A percentile compares a stretch with the other conserved stretches of the same genome.
phyloP scores from a whole-genome alignment of 257 asterid genomes.

The Capsicum chinense region DNA sequence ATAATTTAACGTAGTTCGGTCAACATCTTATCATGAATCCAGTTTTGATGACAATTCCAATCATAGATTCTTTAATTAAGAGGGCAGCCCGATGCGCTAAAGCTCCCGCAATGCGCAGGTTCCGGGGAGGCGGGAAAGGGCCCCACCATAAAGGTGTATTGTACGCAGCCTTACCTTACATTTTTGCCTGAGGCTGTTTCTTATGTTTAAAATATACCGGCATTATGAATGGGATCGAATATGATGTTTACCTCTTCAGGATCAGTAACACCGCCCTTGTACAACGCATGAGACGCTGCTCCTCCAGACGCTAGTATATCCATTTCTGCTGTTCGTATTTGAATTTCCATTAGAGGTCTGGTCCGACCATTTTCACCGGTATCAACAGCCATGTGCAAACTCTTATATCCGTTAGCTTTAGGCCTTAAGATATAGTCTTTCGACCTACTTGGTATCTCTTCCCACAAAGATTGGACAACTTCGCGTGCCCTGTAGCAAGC shows the following conservation, averaged over 20 bases:
- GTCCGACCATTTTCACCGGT: slow-evolving; percentile 55
- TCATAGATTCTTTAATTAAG: background rate
- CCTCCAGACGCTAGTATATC: slow-evolving; percentile 92
- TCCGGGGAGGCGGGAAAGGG: too few species aligned
- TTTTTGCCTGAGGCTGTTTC: too few species aligned
- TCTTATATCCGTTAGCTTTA: slow-evolving; percentile 83
- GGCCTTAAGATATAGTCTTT: slow-evolving; percentile 82
- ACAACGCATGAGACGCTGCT: slow-evolving; percentile 86
- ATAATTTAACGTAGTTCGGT: too few species aligned
- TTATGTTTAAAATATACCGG: background rate
- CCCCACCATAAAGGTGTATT: too few species aligned
- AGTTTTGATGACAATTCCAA: background rate
- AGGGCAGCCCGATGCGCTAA: too few species aligned
- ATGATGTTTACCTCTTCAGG: slow-evolving; percentile 72
- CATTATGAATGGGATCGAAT: background rate
- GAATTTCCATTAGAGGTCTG: slow-evolving; percentile 87
- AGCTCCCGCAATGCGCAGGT: too few species aligned
- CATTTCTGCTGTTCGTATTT: slow-evolving; percentile 87
- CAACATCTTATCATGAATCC: background rate
- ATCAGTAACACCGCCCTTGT: slow-evolving; percentile 89
- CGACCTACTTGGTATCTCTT: slow-evolving; percentile 76
- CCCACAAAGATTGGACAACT: slow-evolving; percentile 70
- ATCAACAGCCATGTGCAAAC: slow-evolving; percentile 93
- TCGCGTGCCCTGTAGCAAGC: slow-evolving; percentile 93
- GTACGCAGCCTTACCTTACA: too few species aligned